Percentiles rank a stretch among this genome's conserved stretches.
Evolutionary conservation across 2,329 filamentous ascomycete genomes (phyloP).

Genomic region (Thelonectria discophora): DNA sequence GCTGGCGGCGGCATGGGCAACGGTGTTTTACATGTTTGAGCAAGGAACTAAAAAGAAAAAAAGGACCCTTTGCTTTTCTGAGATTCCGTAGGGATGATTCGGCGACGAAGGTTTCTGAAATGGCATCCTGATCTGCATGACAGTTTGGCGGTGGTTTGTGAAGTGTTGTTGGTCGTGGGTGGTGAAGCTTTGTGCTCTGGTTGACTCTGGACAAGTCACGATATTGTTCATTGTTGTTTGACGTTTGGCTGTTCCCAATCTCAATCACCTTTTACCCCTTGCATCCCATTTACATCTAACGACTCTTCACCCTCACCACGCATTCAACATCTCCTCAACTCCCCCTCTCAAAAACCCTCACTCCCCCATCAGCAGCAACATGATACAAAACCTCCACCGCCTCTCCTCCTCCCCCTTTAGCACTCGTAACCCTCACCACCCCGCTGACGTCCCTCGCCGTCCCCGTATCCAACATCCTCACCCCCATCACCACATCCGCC

Average conservation of each 20-base stretch:
- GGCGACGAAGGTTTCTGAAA: conserved; percentile 46
- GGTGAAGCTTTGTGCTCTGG: not conserved
- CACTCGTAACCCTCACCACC: conserved; percentile 77
- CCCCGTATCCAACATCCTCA: conserved; percentile 84
- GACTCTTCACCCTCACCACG: too few relatives aligned
- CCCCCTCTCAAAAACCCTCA: conserved; percentile 86
- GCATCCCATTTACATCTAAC: not conserved
- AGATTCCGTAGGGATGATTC: conserved; percentile 45
- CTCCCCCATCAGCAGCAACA: conserved; percentile 79
- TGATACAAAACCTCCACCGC: conserved; percentile 83
- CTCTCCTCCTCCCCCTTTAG: conserved; percentile 48
- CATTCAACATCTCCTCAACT: conserved; percentile 31
- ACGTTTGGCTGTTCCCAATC: too few relatives aligned
- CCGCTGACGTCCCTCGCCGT: conserved; percentile 92
- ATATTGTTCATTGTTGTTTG: too few relatives aligned
- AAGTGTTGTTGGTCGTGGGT: not conserved
- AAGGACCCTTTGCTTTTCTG: conserved; percentile 42
- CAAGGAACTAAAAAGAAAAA: conserved; percentile 37
- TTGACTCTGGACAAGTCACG: too few relatives aligned
- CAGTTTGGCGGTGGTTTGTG: conserved; percentile 19
- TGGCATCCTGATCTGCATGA: conserved; percentile 48
- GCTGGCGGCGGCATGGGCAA: conserved; percentile 48
- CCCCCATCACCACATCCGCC: conserved; percentile 74
- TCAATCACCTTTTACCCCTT: not conserved
- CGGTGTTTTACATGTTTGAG: conserved; percentile 50